Conservation (phyloP, 768 basidiomycete genomes). For the Agaricus sinodeliciosus region DNA sequence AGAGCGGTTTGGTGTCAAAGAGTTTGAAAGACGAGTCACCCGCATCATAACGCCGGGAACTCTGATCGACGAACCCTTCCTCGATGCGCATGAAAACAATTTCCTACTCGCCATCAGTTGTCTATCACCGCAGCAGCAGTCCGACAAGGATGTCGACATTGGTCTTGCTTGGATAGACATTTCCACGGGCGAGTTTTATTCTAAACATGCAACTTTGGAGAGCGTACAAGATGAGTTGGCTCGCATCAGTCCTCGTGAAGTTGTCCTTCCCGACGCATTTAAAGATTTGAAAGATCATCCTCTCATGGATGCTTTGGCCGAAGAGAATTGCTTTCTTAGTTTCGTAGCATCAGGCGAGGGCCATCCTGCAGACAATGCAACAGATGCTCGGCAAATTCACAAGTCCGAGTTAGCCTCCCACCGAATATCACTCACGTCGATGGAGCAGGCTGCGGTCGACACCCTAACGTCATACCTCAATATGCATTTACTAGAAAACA, state of each 20-base stretch:
- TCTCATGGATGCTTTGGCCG: slow-evolving; percentile 39
- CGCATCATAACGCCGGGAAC: slow-evolving; percentile 93
- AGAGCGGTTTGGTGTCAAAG: slow-evolving; percentile 39
- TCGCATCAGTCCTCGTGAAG: slow-evolving; percentile 75
- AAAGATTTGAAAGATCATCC: slow-evolving; percentile 33
- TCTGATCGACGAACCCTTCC: slow-evolving; percentile 85
- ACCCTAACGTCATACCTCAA: slow-evolving; percentile 62
- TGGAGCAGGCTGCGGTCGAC: slow-evolving; percentile 50
- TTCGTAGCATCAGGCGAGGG: slow-evolving; percentile 24
- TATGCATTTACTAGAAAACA: slow-evolving; percentile 68
- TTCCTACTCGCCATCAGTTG: slow-evolving; percentile 69
- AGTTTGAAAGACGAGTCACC: slow-evolving; percentile 75
- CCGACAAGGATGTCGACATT: slow-evolving; percentile 18
- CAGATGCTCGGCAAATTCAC: neutral
- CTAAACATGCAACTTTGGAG: slow-evolving; percentile 48
- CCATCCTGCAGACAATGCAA: neutral
- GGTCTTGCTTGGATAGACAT: slow-evolving; percentile 94
- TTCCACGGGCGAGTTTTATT: slow-evolving; percentile 91
- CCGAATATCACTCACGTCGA: slow-evolving; percentile 19
- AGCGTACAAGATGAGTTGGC: slow-evolving; percentile 74
- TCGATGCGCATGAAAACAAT: slow-evolving; percentile 83
- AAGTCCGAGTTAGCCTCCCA: neutral
- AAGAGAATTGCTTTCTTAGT: slow-evolving; percentile 52
- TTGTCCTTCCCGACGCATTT: slow-evolving; percentile 54
- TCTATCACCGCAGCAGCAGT: neutral